Conservation (phyloP, 371 early-diverging fungal species). For the Mortierella sp. region DNA sequence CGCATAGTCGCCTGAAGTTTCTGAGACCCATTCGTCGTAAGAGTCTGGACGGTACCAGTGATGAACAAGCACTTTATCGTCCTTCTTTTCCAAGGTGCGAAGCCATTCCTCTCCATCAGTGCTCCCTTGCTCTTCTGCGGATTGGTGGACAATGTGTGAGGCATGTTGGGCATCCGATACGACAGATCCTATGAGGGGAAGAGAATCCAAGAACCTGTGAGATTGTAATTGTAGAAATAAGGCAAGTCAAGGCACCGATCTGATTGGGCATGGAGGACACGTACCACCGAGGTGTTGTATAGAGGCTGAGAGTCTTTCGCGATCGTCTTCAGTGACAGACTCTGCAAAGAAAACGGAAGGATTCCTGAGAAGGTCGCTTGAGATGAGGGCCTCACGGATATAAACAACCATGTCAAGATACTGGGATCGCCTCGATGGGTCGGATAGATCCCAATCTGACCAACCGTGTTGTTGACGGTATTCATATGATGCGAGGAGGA, state of each 20-base stretch:
- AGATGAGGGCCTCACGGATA: slow-evolving; percentile 57
- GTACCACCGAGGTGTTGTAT: slow-evolving; percentile 64
- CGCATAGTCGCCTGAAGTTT: slow-evolving; percentile 68
- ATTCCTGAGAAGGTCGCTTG: slow-evolving; percentile 50
- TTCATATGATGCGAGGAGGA: slow-evolving; percentile 64
- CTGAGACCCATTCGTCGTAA: slow-evolving; percentile 82
- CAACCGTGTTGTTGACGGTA: slow-evolving; percentile 60
- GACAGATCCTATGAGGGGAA: slow-evolving; percentile 59
- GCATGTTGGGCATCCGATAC: slow-evolving; percentile 59
- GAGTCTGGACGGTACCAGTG: slow-evolving; percentile 92
- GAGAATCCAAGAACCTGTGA: no score
- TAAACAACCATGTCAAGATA: slow-evolving; percentile 60
- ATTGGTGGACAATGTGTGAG: slow-evolving; percentile 73
- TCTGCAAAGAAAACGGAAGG: slow-evolving; percentile 65
- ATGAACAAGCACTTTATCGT: slow-evolving; percentile 76
- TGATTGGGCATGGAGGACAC: no score
- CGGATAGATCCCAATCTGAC: slow-evolving; percentile 66
- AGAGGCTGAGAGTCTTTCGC: slow-evolving; percentile 54
- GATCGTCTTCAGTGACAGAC: slow-evolving; percentile 54
- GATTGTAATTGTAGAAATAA: no score
- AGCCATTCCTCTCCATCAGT: slow-evolving; percentile 77
- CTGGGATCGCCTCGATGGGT: slow-evolving; percentile 56
- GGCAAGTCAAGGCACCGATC: no score
- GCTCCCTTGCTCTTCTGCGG: slow-evolving; percentile 58
- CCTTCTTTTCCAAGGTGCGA: slow-evolving; percentile 78